These are phyloP conservation scores for Claviceps lovelessii DNA, from an alignment of 2,329 filamentous ascomycete species.

Conservation along the genomic window DNA sequence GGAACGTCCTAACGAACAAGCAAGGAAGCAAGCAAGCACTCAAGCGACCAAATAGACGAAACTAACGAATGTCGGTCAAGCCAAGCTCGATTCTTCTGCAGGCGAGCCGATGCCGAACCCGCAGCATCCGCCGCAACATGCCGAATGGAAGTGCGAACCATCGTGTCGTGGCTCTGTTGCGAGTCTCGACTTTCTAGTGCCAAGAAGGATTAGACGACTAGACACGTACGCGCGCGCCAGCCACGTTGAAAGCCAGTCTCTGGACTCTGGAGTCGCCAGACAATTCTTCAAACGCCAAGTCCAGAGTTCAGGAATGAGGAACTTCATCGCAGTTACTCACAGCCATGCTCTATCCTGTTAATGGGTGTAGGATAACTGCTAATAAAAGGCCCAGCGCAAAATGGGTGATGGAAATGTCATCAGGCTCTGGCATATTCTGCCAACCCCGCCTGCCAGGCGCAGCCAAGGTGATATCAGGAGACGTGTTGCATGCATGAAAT, in stretches of 20 bases:
- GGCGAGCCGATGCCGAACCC: neutral
- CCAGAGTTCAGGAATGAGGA: neutral
- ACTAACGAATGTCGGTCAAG: neutral
- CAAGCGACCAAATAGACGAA: neutral
- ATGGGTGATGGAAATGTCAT: neutral
- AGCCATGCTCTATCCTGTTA: neutral
- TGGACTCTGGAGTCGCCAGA: neutral
- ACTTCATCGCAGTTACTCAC: neutral
- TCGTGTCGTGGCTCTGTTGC: too few species aligned
- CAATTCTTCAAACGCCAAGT: neutral
- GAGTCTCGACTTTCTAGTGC: neutral
- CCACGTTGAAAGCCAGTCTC: neutral
- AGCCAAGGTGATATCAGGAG: slow-evolving; percentile 3
- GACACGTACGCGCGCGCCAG: neutral
- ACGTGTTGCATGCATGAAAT: slow-evolving; percentile 13
- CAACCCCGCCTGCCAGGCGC: slow-evolving; percentile 3
- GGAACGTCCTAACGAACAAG: neutral
- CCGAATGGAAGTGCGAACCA: too few species aligned
- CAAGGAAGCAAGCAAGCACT: neutral
- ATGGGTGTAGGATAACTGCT: too few species aligned
- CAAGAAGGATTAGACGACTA: neutral
- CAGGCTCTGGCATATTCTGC: neutral
- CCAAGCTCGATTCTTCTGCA: neutral
- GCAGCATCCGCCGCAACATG: neutral
- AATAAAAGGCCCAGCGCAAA: too few species aligned